Conservation (phyloP, 495 filamentous ascomycete species). For the Podospora pseudoanserina region DNA sequence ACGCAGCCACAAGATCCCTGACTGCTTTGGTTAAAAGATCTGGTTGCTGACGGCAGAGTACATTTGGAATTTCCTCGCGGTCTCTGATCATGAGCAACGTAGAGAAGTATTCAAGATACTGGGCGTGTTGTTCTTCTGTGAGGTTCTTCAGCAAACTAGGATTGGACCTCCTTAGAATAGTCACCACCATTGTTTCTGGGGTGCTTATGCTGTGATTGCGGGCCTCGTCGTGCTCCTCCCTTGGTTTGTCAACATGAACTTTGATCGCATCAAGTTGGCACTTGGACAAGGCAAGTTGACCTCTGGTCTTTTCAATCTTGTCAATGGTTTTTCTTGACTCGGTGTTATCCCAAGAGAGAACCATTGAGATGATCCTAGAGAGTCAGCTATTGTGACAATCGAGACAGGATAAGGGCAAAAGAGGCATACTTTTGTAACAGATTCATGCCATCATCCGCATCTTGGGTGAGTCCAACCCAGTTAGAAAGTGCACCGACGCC, state of each 20-base stretch:
- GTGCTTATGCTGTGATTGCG: constrained; percentile 38
- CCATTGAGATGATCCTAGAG: constrained; percentile 57
- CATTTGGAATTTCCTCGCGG: constrained; percentile 55
- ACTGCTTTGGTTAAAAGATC: constrained; percentile 58
- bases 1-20: constrained; percentile 52
- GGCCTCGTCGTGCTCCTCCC: constrained; percentile 47
- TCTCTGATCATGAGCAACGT: constrained; percentile 57
- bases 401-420: no score
- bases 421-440: constrained; percentile 54
- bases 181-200: constrained; percentile 47
- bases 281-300: constrained; percentile 39
- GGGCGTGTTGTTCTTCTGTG: constrained; percentile 48
- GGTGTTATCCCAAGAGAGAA: constrained; percentile 57
- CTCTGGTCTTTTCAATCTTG: constrained; percentile 50
- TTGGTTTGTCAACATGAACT: constrained; percentile 42
- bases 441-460: constrained; percentile 65
- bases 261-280: constrained; percentile 49
- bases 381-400: neutral
- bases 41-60: constrained; percentile 54
- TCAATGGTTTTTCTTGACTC: constrained; percentile 54
- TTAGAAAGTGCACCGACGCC: constrained; percentile 59
- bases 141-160: constrained; percentile 32
- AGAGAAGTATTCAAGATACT: constrained; percentile 57
- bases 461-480: constrained; percentile 60
- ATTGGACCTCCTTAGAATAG: constrained; percentile 43